Evolutionary conservation across 73 alveolate genomes (phyloP).

Genomic region (Blepharisma japonicum): DNA sequence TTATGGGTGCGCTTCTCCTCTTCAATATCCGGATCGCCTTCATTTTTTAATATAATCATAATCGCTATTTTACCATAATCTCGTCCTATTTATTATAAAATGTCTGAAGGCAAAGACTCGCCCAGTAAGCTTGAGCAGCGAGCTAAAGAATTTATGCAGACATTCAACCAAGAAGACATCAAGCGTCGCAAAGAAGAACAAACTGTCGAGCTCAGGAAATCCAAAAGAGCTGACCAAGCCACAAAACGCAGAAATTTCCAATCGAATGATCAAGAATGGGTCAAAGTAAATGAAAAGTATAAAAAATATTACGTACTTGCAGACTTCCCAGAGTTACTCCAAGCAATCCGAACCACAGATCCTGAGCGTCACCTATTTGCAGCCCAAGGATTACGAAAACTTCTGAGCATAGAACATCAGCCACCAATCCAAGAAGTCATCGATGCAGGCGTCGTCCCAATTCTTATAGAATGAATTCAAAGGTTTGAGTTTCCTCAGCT

Average conservation of each 20-base stretch:
- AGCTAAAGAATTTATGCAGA: conserved; percentile 34
- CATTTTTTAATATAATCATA: no score
- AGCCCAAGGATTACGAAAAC: conserved; percentile 90
- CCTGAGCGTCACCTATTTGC: conserved; percentile 63
- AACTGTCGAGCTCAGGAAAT: conserved; percentile 53
- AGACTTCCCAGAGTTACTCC: conserved; percentile 60
- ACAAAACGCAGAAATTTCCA: conserved; percentile 29
- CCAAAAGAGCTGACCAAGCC: conserved; percentile 26
- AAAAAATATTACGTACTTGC: conserved; percentile 23
- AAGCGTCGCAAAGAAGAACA: conserved; percentile 65
- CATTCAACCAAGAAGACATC: conserved; percentile 53
- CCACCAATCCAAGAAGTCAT: conserved; percentile 96
- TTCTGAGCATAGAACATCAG: conserved; percentile 74
- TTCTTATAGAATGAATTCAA: conserved; percentile 72
- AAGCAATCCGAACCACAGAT: conserved; percentile 47
- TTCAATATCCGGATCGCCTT: no score
- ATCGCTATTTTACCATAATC: no score
- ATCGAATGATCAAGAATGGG: background rate
- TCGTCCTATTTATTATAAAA: no score
- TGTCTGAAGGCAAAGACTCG: no score
- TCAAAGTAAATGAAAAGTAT: conserved; percentile 30
- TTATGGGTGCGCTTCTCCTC: no score
- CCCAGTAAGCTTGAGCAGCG: conserved; percentile 31
- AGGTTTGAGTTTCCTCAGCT: conserved; percentile 76
- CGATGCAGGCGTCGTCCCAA: conserved; percentile 90